Evolutionary conservation across 2,329 filamentous ascomycete genomes (phyloP).

Genomic region (Alternaria ventricosa): DNA sequence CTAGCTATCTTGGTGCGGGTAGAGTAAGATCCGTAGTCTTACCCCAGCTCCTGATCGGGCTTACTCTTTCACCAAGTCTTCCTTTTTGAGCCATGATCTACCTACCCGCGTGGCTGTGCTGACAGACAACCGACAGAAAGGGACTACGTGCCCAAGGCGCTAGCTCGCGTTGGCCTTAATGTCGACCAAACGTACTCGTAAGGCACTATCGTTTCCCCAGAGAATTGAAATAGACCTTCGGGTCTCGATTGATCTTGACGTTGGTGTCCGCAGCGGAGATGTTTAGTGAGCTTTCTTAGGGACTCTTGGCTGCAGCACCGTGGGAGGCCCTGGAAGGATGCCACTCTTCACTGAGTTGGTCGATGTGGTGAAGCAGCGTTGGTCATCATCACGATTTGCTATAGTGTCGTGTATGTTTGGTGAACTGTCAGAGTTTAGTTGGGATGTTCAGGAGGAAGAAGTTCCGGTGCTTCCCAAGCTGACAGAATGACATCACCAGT

Average conservation of each 20-base stretch:
- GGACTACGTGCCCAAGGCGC: slow-evolving; percentile 4
- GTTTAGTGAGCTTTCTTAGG: background rate
- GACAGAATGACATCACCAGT: slow-evolving; percentile 7
- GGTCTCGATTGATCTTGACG: background rate
- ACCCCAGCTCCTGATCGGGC: background rate
- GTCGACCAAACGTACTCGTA: background rate
- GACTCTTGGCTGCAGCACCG: background rate
- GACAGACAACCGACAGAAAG: slow-evolving; percentile 1
- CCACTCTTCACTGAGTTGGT: background rate
- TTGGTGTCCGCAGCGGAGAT: background rate
- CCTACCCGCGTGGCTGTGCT: slow-evolving; percentile 19
- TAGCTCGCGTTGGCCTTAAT: background rate
- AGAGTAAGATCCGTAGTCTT: slow-evolving; percentile 24
- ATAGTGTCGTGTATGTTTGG: background rate
- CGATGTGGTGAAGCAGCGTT: background rate
- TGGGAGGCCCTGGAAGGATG: background rate
- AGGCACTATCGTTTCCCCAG: background rate
- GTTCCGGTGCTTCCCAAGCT: background rate
- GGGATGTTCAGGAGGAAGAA: background rate
- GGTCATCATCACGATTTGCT: background rate
- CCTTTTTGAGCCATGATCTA: slow-evolving; percentile 6
- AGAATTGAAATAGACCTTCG: background rate
- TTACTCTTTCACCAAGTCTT: slow-evolving; percentile 16
- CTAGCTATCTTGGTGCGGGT: slow-evolving; percentile 35
- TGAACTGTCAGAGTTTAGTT: background rate